Evolutionary conservation across 768 basidiomycete species (phyloP).

Genomic region (Lactarius akahatsu): DNA sequence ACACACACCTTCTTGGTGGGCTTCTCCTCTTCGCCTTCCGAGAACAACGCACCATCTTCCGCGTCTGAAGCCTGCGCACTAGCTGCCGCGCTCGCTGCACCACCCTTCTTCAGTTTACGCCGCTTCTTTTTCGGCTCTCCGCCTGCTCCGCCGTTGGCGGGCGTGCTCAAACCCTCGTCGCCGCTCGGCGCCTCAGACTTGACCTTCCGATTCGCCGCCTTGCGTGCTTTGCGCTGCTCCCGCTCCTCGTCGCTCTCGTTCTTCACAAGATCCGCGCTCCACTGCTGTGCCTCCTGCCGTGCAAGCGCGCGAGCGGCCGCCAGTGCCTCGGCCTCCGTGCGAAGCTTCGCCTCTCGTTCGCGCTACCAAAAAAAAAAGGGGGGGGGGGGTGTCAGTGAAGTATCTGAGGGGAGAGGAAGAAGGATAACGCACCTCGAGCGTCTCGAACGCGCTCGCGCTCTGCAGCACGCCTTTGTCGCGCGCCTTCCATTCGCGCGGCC

Average conservation of each 20-base stretch:
- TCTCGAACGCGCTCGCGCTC: constrained; percentile 68
- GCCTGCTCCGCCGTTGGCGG: constrained; percentile 30
- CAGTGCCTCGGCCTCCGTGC: constrained; percentile 71
- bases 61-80: constrained; percentile 49
- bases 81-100: constrained; percentile 42
- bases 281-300: constrained; percentile 76
- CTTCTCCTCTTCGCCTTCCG: constrained; percentile 64
- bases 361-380: constrained; percentile 47
- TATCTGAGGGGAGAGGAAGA: background rate
- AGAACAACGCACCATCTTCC: constrained; percentile 67
- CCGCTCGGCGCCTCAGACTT: constrained; percentile 37
- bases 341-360: constrained; percentile 59
- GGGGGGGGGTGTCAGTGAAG: background rate
- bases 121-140: constrained; percentile 61
- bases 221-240: constrained; percentile 57
- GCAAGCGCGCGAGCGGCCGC: constrained; percentile 74
- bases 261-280: constrained; percentile 61
- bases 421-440: constrained; percentile 54
- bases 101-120: constrained; percentile 62
- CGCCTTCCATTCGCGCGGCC: constrained; percentile 70
- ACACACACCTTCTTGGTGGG: constrained; percentile 65
- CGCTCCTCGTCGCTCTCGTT: constrained; percentile 78
- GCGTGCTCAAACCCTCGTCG: constrained; percentile 49
- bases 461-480: constrained; percentile 73
- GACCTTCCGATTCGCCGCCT: constrained; percentile 50